phyloP scores from a whole-genome alignment of 768 basidiomycete species.

The Lenzites betulinus region DNA sequence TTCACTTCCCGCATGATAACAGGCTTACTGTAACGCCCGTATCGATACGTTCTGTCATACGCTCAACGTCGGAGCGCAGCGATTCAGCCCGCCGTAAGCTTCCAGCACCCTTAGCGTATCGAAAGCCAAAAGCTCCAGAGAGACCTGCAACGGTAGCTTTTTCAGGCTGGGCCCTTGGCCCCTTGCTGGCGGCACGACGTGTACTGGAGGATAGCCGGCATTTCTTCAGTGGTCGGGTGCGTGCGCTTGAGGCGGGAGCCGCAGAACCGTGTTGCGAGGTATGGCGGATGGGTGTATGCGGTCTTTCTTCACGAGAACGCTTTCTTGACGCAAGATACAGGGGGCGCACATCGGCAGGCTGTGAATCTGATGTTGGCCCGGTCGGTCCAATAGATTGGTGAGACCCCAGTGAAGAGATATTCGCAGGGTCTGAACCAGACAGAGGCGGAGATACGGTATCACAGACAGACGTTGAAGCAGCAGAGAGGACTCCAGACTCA shows the following conservation, averaged over 20 bases:
- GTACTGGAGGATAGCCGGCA: neutral
- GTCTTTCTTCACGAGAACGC: too few relatives aligned
- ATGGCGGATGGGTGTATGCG: too few relatives aligned
- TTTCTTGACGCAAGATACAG: too few relatives aligned
- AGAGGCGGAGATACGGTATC: too few relatives aligned
- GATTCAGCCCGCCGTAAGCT: conserved; percentile 45
- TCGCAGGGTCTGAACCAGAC: too few relatives aligned
- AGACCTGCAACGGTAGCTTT: neutral
- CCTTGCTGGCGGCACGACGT: neutral
- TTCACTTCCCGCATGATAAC: too few relatives aligned
- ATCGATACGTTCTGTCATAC: conserved; percentile 15
- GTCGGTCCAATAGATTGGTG: too few relatives aligned
- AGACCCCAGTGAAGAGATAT: too few relatives aligned
- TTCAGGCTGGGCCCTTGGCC: neutral
- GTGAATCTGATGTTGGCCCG: too few relatives aligned
- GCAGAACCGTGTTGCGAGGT: too few relatives aligned
- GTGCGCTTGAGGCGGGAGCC: too few relatives aligned
- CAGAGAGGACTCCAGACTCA: neutral
- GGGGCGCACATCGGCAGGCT: too few relatives aligned
- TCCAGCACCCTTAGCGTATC: conserved; percentile 37
- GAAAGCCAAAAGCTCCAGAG: neutral
- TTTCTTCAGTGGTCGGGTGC: neutral
- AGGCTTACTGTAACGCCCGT: neutral
- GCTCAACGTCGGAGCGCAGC: conserved; percentile 33
- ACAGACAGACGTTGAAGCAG: neutral